Conservation (phyloP, 192 early-diverging fungal species). For the Powellomyces hirtus region DNA sequence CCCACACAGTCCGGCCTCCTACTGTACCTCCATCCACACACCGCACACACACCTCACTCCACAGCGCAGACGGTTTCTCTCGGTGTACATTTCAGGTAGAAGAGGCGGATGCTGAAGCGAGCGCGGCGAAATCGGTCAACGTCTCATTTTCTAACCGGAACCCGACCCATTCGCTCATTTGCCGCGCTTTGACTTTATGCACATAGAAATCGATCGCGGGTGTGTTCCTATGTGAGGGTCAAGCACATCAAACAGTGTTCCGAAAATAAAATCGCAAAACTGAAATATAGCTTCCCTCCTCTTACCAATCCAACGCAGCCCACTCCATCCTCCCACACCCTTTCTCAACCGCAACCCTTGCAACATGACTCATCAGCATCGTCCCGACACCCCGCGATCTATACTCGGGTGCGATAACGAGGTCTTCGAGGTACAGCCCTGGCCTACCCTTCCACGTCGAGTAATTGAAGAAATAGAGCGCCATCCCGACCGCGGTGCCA, state of each 20-base stretch:
- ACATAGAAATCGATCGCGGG: constrained; percentile 75
- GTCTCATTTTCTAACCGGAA: constrained; percentile 65
- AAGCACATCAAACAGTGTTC: background rate
- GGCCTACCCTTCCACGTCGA: constrained; percentile 51
- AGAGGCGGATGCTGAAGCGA: too few relatives aligned
- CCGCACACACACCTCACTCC: too few relatives aligned
- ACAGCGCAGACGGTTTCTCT: too few relatives aligned
- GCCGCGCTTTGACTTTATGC: constrained; percentile 61
- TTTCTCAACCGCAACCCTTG: constrained; percentile 57
- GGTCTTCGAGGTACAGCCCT: constrained; percentile 84
- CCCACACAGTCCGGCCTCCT: too few relatives aligned
- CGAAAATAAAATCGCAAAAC: background rate
- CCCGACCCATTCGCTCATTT: constrained; percentile 74
- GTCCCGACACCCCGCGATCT: constrained; percentile 70
- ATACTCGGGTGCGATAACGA: constrained; percentile 65
- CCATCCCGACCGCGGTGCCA: constrained; percentile 63
- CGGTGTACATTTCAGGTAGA: too few relatives aligned
- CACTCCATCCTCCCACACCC: constrained; percentile 80
- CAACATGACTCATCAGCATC: constrained; percentile 64
- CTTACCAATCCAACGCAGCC: constrained; percentile 73
- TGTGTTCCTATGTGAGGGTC: constrained; percentile 50
- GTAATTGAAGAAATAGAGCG: constrained; percentile 85
- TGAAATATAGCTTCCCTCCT: background rate
- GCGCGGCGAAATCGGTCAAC: constrained; percentile 51
- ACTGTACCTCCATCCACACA: too few relatives aligned